Evolutionary conservation across 2,329 filamentous ascomycete species (phyloP).

Genomic region (Penicillium sp.): DNA sequence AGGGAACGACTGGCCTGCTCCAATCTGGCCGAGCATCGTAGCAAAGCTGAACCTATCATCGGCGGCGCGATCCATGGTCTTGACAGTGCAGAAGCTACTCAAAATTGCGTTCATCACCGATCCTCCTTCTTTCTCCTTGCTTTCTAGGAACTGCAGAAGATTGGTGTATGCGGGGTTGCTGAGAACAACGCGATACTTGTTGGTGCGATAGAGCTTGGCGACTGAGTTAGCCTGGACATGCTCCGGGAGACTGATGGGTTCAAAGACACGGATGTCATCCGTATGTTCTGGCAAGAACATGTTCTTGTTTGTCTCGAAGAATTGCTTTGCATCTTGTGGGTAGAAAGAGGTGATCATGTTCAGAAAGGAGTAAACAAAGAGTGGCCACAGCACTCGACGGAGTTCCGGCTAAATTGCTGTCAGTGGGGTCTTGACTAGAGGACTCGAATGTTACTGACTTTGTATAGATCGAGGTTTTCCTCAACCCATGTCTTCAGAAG

Average conservation of each 20-base stretch:
- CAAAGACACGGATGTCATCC: conserved; percentile 77
- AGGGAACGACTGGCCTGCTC: conserved; percentile 57
- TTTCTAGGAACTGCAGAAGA: conserved; percentile 84
- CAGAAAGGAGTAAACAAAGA: conserved; percentile 91
- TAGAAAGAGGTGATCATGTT: conserved; percentile 74
- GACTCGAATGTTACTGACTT: conserved; percentile 53
- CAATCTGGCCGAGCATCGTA: conserved; percentile 57
- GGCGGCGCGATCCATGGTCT: conserved; percentile 59
- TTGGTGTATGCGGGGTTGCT: conserved; percentile 80
- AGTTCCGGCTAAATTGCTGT: conserved; percentile 69
- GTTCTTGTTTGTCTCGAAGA: conserved; percentile 68
- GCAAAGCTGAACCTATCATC: conserved; percentile 61
- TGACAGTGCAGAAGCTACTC: conserved; percentile 58
- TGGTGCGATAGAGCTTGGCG: conserved; percentile 78
- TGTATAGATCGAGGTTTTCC: conserved; percentile 90
- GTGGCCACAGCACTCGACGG: conserved; percentile 82
- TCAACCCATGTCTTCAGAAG: conserved; percentile 82
- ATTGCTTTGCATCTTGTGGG: conserved; percentile 68
- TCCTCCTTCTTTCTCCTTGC: conserved; percentile 79
- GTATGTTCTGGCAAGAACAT: conserved; percentile 74
- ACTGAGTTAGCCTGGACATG: conserved; percentile 75
- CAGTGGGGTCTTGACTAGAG: neutral
- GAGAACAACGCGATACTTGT: conserved; percentile 88
- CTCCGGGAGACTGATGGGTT: conserved; percentile 70
- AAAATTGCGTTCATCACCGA: conserved; percentile 75